Evolutionary conservation across 2,329 filamentous ascomycete genomes (phyloP), one percentile per base, ranked within the genome.

Genomic region (Phoma sp.): DNA sequence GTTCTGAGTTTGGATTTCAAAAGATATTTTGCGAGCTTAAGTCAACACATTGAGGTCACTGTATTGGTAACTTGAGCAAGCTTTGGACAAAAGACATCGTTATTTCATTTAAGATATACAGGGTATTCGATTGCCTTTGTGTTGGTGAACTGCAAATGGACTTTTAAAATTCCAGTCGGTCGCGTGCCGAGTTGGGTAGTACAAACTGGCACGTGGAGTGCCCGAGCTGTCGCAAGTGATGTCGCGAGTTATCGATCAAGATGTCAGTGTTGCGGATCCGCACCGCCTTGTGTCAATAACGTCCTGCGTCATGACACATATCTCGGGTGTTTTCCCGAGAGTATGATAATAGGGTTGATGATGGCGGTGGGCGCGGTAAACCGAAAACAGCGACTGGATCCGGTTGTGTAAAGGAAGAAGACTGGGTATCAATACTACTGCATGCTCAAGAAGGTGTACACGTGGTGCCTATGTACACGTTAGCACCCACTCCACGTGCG

Each of bases 241-340:
- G 6, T 18, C 11, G n/a, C 21, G 10, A 14, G 14, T 23, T 17
- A 34, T 33, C 5, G 18, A 42, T 42, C 20, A 5, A 21, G 7
- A 21, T 12, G 9, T 33, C 2, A 7, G 33, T 21, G 21, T 49
- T 46, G 45, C 51, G 45, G 39, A 49, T 30, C 51, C 45, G 45
- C 45, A 45, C 28, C n/a, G 28, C 34, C 21, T 21, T 32, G 26
- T 34, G 15, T 45, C 51, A 14, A 25, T 5, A 34, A 36, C 45
- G 46, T 36, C 34, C 51, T 39, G 51, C 51, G 39, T 29, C 51
- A 45, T 36, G 33, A 48, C 43, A 26, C 38, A 48, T 33, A 14
- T 10, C 33, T 45, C 39, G 33, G 33, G 18, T 45, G 18, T 28
- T 33, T 10, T 10, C 33, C 51, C 39, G 33, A 38, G 18, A 48